Base-by-base conservation (phyloP, 352 stramenopile genomes). In the Phytophthora fragariae region DNA sequence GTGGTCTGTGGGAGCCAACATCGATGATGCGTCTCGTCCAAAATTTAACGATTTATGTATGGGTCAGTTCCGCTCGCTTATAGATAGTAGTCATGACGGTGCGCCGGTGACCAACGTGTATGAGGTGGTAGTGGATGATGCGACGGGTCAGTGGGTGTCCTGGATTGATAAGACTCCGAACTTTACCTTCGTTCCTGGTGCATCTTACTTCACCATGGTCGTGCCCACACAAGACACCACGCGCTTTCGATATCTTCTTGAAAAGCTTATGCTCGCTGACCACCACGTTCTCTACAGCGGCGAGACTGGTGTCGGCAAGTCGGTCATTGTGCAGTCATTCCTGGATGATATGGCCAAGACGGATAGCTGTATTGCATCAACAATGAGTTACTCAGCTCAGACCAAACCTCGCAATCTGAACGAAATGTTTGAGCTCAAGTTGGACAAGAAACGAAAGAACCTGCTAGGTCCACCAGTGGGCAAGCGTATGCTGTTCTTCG, bases 191-290 rank as follows among this genome's bases (percentile, higher is more conserved):
- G 79, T 95, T 19, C 77, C 84, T 17, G 82, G 70, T 1, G 79
- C 90, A 14, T 97, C 94, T 6, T 99, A 99, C 79, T 99, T 99
- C 69, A 90, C 91, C 2, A 95, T 99, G 85, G 85, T 99, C 15
- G 96, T 99, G 2, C 96, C 96, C 0, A 99, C 96, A 0, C 85
- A 94, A 64, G 96, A 99, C 62, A 99, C 96, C 4, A 98, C 92
- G n/a, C 87, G 94, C 1, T 99, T 98, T 64, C 89, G 90, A 44
- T 98, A 96, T 69, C 58, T 99, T 7, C 87, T 99, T 14, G 92
- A 97, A 50, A 93, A 93, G 49, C 74, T 98, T 10, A 78, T 97
- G 76, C 82, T 95, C 14, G 77, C 88, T 24, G 85, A 91, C 29
- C 84, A 92, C 61, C 89, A 98, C 53, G 92, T 97, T 21, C 77